Base-by-base conservation (phyloP, 2,329 filamentous ascomycete species). In the Exophiala alcalophila region DNA sequence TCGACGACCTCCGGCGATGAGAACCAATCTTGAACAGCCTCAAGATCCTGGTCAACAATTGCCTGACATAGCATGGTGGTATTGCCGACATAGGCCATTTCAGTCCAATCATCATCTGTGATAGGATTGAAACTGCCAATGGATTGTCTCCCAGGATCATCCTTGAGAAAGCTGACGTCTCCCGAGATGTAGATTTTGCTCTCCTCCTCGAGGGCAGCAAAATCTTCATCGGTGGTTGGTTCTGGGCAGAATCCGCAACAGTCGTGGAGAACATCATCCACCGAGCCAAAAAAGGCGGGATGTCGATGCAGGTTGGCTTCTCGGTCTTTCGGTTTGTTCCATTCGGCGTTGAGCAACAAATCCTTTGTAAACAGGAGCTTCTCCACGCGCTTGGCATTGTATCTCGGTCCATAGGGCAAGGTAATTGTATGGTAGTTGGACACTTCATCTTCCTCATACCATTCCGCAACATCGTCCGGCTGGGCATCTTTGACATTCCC, bases 71-170 rank as follows among this genome's bases (percentile, higher is more conserved):
- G 72, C 11, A 77, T 72, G 25, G 79, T 80, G 1, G 86, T 90
- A 53, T 89, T 86, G 8, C 86, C 85, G 24, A 94, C 75, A 53
- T 94, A 94, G 0, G 87, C 86, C 86, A 94, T 92, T 52, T 90
- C 85, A 1, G 87, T 92, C 86, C 87, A 94, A 58, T 92, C 86
- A 36, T 86, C 75, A 28, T 87, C 81, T 0, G 84, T 90, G 25
- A 91, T 72, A 0, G 87, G 88, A 55, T 92, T 84, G 67, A 94
- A 94, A 28, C 74, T 79, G 18, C 80, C 80, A 53, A 83, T 81
- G 25, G 73, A 66, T 64, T 92, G 88, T 41, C 88, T 75, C 12
- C 88, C 88, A 1, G 88, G 86, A 54, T 94, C 78, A 56, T 94
- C 86, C 50, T 82, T 83, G 54, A 92, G 71, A 62, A 94, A 94